Base-by-base conservation (phyloP, 768 basidiomycete genomes). In the Leccinum obscurum region DNA sequence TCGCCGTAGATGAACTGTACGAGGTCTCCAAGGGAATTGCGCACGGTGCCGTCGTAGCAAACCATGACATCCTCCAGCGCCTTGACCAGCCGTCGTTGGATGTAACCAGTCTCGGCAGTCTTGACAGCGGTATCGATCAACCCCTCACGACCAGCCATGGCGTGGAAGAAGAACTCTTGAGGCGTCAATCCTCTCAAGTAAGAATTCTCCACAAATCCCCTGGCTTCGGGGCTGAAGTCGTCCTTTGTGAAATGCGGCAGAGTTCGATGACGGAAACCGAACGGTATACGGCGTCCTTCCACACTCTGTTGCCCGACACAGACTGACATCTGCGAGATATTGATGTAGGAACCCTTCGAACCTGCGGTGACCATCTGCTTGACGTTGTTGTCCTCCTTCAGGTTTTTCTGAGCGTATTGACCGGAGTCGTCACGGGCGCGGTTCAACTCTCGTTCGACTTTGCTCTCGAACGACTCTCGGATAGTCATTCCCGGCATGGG, bases 331-430 rank as follows among this genome's bases (percentile, higher is more conserved):
- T 99, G 97, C 11, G 97, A 98, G 69, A 99, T 98, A 76, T 99
- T 99, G 83, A 98, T 99, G 81, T 94, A 95, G 0, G 95, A 95
- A 76, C 95, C 95, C 77, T 99, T 98, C 13, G 97, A 97, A 26
- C 97, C 97, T 10, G 97, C 95, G 6, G 96, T 93, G 70, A 98
- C 96, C 97, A 99, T 99, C 84, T 98, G 97, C 83, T 98, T 99
- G 80, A 98, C 95, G 68, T 98, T 98, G 82, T 99, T 98, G 77
- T 97, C 95, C 74, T 93, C 93, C 82, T 98, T 98, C 83, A 98
- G 80, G 71, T 89, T 89, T 78, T 94, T 90, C 78, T 98, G 94
- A n/a, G 95, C 96, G 50, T 89, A 92, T 72, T 94, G 93, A 80
- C 97, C 97, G 30, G 94, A 94, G 52, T 85, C 84, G 71, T 98